Base-by-base conservation (phyloP, 495 filamentous ascomycete genomes). In the Penicillium soppii region DNA sequence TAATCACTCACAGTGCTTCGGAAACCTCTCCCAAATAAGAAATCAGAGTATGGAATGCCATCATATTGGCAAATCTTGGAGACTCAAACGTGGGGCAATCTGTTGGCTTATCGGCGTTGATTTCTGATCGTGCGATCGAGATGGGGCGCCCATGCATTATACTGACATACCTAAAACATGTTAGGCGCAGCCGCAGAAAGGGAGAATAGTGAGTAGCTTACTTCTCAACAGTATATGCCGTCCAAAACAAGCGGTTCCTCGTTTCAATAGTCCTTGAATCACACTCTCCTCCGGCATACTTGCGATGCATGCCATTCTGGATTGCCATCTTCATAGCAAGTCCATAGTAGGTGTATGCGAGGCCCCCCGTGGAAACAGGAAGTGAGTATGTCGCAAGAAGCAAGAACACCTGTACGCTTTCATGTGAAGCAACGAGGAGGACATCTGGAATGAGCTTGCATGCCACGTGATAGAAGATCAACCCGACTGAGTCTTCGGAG, bases 261-360 rank as follows among this genome's bases (percentile, higher is more conserved):
- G 72, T 51, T 52, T 78, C 74, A 6, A 71, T 52, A 48, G 65
- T 73, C 25, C 63, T 58, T 15, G 56, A 35, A 36, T 67, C 66
- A 17, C 72, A 54, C 0, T 69, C 66, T 19, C 68, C 62, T 4
- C 68, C 74, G 4, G 59, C 48, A 40, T 75, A 75, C 36, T 64
- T 70, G n/a, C 74, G 63, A 47, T 78, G 74, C 74, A 78, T 78
- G 7, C 74, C 74, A 49, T 78, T 78, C 37, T 76, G 74, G 25
- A 78, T 75, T 0, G 73, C 74, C 66, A 78, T 70, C 45, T 78
- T 78, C 21, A 78, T 61, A 1, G 73, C 70, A 22, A 78, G 49
- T 0, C 71, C 71, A 43, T 75, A 70, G 47, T 78, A 79, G 4
- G 71, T 78, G 36, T 76, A 78, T 5, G 71, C 70, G 4, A 78